phyloP scores from a whole-genome alignment of 306 rosid genomes.

The Cicer bijugum region DNA sequence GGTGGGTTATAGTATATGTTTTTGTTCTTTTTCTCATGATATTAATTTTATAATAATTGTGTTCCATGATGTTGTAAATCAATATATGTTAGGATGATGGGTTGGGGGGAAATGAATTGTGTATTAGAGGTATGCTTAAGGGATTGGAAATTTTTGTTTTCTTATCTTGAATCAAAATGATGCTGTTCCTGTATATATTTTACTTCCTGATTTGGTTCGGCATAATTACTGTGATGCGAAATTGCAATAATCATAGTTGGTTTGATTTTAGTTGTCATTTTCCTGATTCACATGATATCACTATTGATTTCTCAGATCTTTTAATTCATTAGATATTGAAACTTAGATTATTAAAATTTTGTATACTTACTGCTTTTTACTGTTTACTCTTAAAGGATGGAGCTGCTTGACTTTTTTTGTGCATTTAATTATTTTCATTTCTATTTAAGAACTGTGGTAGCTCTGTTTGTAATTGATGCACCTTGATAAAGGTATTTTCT shows the following conservation, averaged over 20 bases:
- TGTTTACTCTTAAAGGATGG: conserved; percentile 10
- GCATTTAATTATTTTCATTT: conserved; percentile 31
- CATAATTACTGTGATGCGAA: conserved; percentile 42
- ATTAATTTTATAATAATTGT: neutral
- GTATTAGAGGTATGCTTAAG: conserved; percentile 1
- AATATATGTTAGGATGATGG: conserved; percentile 1
- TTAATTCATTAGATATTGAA: neutral
- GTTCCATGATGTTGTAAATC: conserved; percentile 21
- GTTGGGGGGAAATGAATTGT: conserved; percentile 39
- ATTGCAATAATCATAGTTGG: conserved; percentile 8
- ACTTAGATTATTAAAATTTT: conserved; percentile 16
- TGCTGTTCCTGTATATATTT: conserved; percentile 20
- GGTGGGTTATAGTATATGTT: neutral
- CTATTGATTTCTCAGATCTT: conserved; percentile 32
- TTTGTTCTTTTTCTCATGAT: neutral
- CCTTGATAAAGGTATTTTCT: conserved; percentile 29
- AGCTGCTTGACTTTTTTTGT: conserved; percentile 40
- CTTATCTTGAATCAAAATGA: neutral
- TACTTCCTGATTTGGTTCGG: conserved; percentile 42
- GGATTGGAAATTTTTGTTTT: conserved; percentile 12
- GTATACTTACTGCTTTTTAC: conserved; percentile 12
- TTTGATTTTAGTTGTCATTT: conserved; percentile 35
- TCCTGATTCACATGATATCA: conserved; percentile 10
- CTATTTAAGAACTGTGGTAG: conserved; percentile 3
- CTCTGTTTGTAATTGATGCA: conserved; percentile 19